Evolutionary conservation across 306 rosid genomes (phyloP).

Genomic region (Neltuma alba): DNA sequence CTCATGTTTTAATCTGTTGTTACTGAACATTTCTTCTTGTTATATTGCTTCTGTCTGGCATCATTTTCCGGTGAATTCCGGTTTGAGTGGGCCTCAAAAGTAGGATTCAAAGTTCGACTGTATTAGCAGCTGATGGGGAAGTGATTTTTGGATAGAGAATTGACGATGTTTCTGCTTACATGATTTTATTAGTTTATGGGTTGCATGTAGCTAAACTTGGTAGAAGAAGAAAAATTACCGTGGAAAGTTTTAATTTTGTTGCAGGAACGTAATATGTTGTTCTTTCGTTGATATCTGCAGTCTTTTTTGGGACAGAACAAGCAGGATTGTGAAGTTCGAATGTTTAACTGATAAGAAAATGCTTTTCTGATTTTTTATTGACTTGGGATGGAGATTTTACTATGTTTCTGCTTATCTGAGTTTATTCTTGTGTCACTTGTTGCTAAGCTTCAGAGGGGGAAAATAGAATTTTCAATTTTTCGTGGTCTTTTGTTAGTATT

Average conservation of each 20-base stretch:
- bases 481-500: no score
- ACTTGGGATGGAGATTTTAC: neutral
- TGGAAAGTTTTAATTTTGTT: neutral
- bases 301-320: neutral
- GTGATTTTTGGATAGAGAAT: neutral
- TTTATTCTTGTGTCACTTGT: neutral
- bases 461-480: neutral
- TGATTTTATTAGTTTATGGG: neutral
- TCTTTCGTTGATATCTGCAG: neutral
- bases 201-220: neutral
- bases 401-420: neutral
- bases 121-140: neutral
- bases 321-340: neutral
- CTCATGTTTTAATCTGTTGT: no score
- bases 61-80: no score
- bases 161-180: neutral
- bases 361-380: neutral
- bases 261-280: neutral
- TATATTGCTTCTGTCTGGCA: no score
- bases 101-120: neutral
- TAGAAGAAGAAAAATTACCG: neutral
- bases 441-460: no score
- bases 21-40: no score
- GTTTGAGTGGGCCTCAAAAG: no score
- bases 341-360: neutral